A percentile compares a stretch with the other conserved stretches of the same genome.
phyloP scores from a whole-genome alignment of 2,329 filamentous ascomycete genomes.

The Fusarium anguioides region DNA sequence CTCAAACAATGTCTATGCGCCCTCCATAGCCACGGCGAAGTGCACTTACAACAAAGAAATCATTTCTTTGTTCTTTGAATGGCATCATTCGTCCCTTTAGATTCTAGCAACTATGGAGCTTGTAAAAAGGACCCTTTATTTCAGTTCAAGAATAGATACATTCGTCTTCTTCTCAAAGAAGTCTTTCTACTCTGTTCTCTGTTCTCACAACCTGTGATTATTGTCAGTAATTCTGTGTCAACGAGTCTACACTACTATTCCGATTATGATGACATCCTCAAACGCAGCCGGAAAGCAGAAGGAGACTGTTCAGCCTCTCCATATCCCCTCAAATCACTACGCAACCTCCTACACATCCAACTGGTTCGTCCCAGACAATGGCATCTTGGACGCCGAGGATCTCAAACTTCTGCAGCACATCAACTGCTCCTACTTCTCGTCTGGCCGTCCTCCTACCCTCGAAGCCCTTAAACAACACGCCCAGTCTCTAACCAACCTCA shows the following conservation, averaged over 20 bases:
- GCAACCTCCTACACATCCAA: slow-evolving; percentile 44
- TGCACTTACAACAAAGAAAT: slow-evolving; percentile 25
- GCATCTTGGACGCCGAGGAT: slow-evolving; percentile 36
- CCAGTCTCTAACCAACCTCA: slow-evolving; percentile 66
- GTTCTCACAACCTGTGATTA: background rate
- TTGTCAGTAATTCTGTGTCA: too few relatives aligned
- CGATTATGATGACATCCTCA: slow-evolving; percentile 3
- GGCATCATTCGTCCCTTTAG: background rate
- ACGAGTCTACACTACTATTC: background rate
- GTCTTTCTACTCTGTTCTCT: background rate
- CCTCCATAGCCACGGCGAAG: background rate
- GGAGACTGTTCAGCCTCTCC: background rate
- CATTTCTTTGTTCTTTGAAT: slow-evolving; percentile 40
- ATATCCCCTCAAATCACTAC: slow-evolving; percentile 44
- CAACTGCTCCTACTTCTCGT: slow-evolving; percentile 69
- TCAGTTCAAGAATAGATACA: slow-evolving; percentile 5
- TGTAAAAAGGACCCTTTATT: background rate
- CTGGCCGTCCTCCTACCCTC: slow-evolving; percentile 64
- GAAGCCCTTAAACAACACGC: slow-evolving; percentile 69
- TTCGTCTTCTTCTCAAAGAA: background rate
- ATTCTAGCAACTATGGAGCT: background rate
- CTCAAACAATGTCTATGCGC: slow-evolving; percentile 19
- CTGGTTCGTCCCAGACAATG: slow-evolving; percentile 40
- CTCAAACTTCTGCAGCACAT: slow-evolving; percentile 54
- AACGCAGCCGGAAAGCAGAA: slow-evolving; percentile 12